These are phyloP conservation scores for Claviceps maximensis DNA, from an alignment of 2,329 filamentous ascomycete species.

Conservation along the genomic window DNA sequence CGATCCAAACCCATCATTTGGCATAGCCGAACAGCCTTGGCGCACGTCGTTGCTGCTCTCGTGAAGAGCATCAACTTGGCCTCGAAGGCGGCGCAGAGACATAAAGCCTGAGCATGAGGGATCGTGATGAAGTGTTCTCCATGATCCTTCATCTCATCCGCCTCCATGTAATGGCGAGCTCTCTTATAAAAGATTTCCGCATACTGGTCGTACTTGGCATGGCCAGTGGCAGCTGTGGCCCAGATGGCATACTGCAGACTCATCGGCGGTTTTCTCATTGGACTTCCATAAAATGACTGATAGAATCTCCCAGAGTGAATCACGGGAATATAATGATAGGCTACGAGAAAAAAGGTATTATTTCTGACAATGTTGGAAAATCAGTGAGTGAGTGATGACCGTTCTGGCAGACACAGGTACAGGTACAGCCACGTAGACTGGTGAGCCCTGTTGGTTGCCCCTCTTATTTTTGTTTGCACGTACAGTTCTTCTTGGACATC, in stretches of 20 bases:
- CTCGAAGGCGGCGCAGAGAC: conserved; percentile 61
- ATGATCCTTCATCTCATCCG: conserved; percentile 74
- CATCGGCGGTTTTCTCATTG: conserved; percentile 67
- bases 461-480: conserved; percentile 14
- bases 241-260: conserved; percentile 79
- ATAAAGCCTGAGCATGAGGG: conserved; percentile 71
- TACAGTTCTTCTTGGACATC: conserved; percentile 77
- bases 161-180: conserved; percentile 68
- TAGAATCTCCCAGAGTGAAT: conserved; percentile 66
- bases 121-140: conserved; percentile 72
- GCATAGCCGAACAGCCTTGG: conserved; percentile 54
- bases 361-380: conserved; percentile 34
- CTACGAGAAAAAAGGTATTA: conserved; percentile 59
- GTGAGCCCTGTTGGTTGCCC: not conserved
- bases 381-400: not conserved
- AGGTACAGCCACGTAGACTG: not conserved
- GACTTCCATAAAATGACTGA: conserved; percentile 56
- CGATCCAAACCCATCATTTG: conserved; percentile 80
- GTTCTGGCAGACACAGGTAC: no score
- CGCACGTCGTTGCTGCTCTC: conserved; percentile 69
- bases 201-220: conserved; percentile 57
- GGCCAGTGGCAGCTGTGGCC: conserved; percentile 60
- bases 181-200: conserved; percentile 72
- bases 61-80: conserved; percentile 79
- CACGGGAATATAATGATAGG: conserved; percentile 61